Percentiles rank a stretch among this genome's conserved stretches.
Conservation (phyloP, 2,329 filamentous ascomycete genomes). For the Lachnellula hyalina region DNA sequence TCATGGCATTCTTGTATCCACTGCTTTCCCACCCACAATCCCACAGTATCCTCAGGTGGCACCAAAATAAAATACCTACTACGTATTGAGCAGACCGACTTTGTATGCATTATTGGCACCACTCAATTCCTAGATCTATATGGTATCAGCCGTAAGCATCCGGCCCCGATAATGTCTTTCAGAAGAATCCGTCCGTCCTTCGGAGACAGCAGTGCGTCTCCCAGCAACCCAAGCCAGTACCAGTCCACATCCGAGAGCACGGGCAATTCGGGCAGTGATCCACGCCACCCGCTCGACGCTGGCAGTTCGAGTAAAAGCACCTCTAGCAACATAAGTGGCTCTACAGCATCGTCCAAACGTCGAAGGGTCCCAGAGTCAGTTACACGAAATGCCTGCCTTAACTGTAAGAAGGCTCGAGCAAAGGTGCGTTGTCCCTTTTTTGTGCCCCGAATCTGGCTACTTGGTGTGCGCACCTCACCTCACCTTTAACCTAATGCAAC, state of each 20-base stretch:
- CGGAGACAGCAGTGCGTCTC: conserved; percentile 23
- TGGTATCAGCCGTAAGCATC: not conserved
- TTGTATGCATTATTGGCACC: not conserved
- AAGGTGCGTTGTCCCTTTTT: conserved; percentile 27
- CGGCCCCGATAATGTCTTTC: conserved; percentile 19
- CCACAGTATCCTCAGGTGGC: conserved; percentile 3
- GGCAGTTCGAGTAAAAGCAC: conserved; percentile 21
- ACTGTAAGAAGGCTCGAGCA: conserved; percentile 33
- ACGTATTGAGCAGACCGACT: not conserved
- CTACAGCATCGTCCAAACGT: conserved; percentile 21
- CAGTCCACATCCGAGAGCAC: conserved; percentile 25
- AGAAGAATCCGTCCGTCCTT: conserved; percentile 26
- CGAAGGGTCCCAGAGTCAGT: conserved; percentile 31
- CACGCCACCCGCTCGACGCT: conserved; percentile 17
- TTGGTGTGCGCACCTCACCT: not conserved
- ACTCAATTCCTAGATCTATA: not conserved
- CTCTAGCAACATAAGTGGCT: conserved; percentile 4
- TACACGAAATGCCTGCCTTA: conserved; percentile 33
- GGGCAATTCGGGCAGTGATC: conserved; percentile 20
- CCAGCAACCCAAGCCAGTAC: conserved; percentile 22
- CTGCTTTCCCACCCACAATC: conserved; percentile 10
- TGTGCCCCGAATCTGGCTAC: not conserved
- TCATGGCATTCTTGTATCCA: conserved; percentile 12
- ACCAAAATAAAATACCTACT: not conserved
- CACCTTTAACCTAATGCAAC: not conserved